phyloP scores from a whole-genome alignment of 805 yeast genomes.

The Metschnikowia koreensis region DNA sequence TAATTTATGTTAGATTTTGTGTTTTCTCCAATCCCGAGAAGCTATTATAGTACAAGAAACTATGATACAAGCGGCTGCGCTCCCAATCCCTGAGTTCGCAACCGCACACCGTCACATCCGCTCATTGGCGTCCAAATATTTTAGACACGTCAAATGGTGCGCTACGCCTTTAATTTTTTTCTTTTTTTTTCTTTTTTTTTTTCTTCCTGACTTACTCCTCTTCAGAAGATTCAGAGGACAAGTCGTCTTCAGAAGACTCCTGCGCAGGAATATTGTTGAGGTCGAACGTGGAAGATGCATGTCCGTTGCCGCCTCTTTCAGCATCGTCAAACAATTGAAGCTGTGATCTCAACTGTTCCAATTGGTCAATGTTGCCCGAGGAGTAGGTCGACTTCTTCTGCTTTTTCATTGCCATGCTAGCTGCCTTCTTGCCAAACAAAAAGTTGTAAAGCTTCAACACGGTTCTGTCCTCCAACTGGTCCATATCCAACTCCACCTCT shows the following conservation, averaged over 20 bases:
- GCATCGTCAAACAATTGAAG: constrained; percentile 44
- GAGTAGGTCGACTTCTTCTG: constrained; percentile 36
- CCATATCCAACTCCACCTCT: constrained; percentile 90
- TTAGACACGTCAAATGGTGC: background rate
- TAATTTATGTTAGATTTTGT: background rate
- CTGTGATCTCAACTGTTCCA: constrained; percentile 63
- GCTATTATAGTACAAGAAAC: constrained; percentile 20
- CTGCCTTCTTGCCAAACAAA: constrained; percentile 50
- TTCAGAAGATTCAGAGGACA: constrained; percentile 59
- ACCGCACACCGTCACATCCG: background rate
- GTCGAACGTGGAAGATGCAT: constrained; percentile 24
- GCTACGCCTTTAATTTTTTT: background rate
- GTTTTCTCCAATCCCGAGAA: constrained; percentile 1
- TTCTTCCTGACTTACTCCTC: constrained; percentile 49
- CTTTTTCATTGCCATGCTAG: constrained; percentile 42
- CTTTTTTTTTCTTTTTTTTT: background rate
- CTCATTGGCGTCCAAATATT: background rate
- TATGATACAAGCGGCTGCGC: constrained; percentile 13
- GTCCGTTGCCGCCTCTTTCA: constrained; percentile 21
- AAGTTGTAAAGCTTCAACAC: constrained; percentile 80
- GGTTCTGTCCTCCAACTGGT: constrained; percentile 81
- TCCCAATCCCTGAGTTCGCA: constrained; percentile 1
- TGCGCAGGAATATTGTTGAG: constrained; percentile 36
- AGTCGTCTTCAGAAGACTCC: constrained; percentile 53
- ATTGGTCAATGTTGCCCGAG: constrained; percentile 42